Evolutionary conservation across 768 basidiomycete genomes (phyloP).

Genomic region (Rhizopogon vesiculosus): DNA sequence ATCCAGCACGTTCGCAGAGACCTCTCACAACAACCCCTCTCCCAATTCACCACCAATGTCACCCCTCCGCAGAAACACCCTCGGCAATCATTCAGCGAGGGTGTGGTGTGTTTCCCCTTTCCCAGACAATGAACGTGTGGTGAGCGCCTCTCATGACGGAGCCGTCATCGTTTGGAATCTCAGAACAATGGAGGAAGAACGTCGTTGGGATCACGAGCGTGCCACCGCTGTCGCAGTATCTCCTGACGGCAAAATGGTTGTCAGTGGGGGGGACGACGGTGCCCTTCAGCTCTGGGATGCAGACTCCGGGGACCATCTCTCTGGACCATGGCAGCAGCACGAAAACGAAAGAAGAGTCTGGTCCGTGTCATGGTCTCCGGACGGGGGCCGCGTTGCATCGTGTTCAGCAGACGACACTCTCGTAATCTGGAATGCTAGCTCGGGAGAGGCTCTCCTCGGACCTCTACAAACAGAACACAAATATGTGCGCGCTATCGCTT

Average conservation of each 20-base stretch:
- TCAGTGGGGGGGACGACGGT: constrained; percentile 18
- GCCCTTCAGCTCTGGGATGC: constrained; percentile 17
- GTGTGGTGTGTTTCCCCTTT: background rate
- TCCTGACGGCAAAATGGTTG: constrained; percentile 9
- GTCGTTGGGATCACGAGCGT: background rate
- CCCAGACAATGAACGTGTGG: background rate
- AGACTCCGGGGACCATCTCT: constrained; percentile 9
- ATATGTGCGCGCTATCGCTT: constrained; percentile 16
- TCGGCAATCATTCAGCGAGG: background rate
- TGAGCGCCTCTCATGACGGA: background rate
- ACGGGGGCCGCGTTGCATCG: constrained; percentile 13
- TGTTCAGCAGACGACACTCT: background rate
- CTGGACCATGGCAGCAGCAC: constrained; percentile 13
- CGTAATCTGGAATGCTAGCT: constrained; percentile 9
- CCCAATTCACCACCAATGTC: background rate
- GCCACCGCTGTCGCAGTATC: constrained; percentile 18
- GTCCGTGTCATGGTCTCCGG: constrained; percentile 18
- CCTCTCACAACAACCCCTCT: background rate
- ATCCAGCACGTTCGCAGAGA: background rate
- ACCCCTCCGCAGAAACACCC: background rate
- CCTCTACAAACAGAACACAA: constrained; percentile 7
- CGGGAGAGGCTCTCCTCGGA: background rate
- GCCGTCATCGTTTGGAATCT: background rate
- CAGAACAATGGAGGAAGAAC: background rate
- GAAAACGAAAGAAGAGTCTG: background rate